Evolutionary conservation across 805 yeast species (phyloP).

Genomic region (Starmerella stigmatis): DNA sequence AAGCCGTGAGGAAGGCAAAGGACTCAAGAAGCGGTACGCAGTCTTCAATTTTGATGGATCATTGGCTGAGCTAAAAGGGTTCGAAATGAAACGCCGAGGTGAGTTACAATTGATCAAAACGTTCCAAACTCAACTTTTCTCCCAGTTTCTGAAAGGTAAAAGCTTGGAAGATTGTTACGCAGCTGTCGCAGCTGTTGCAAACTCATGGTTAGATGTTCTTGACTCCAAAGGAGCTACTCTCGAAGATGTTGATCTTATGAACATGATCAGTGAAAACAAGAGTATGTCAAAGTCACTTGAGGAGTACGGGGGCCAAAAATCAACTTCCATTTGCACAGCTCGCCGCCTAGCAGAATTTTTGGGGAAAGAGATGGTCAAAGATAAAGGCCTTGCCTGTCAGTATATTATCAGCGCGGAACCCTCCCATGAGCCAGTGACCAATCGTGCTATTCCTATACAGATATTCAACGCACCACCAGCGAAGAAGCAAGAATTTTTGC

Average conservation of each 20-base stretch:
- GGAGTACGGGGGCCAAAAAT: constrained; percentile 83
- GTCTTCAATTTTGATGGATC: constrained; percentile 93
- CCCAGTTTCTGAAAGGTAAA: constrained; percentile 76
- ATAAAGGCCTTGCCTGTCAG: constrained; percentile 90
- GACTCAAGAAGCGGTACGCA: constrained; percentile 90
- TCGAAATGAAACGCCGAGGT: constrained; percentile 93
- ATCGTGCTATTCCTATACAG: constrained; percentile 92
- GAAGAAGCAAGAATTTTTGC: constrained; percentile 60
- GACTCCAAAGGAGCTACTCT: constrained; percentile 77
- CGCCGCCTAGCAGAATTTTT: constrained; percentile 83
- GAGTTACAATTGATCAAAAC: constrained; percentile 87
- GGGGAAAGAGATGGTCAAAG: constrained; percentile 94
- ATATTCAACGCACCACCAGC: constrained; percentile 74
- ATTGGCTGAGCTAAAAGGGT: constrained; percentile 90
- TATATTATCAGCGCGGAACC: constrained; percentile 84
- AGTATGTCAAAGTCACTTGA: constrained; percentile 85
- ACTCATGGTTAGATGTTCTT: constrained; percentile 89
- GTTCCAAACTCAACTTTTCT: constrained; percentile 90
- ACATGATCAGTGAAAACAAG: constrained; percentile 89
- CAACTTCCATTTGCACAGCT: constrained; percentile 94
- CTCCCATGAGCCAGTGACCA: constrained; percentile 78
- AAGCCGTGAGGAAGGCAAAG: constrained; percentile 94
- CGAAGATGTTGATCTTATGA: constrained; percentile 89
- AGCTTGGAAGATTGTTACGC: constrained; percentile 69
- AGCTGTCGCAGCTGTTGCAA: constrained; percentile 86